Percentiles rank a stretch among this genome's conserved stretches.
phyloP scores from a whole-genome alignment of 1,284 basidiomycete species.

The Psilocybe mexicana region DNA sequence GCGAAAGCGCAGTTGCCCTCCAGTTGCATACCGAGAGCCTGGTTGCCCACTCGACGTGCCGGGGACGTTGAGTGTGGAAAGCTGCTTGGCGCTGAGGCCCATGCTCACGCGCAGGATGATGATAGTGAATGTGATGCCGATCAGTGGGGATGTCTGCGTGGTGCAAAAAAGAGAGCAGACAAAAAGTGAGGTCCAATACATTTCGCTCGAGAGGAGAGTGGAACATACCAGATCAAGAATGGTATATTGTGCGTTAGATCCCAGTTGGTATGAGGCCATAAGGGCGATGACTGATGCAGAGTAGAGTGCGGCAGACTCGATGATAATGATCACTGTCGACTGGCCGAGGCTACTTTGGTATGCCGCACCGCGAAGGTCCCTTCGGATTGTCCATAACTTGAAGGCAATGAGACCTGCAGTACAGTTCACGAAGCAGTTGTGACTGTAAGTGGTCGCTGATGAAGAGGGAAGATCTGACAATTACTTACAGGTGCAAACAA shows the following conservation, averaged over 20 bases:
- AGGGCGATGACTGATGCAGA: neutral
- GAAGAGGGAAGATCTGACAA: neutral
- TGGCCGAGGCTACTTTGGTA: neutral
- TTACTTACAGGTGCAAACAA: constrained; percentile 3
- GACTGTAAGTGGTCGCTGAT: neutral
- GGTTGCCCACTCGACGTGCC: neutral
- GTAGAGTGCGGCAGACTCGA: constrained; percentile 5
- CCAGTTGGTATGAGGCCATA: constrained; percentile 4
- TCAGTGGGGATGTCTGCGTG: constrained; percentile 6
- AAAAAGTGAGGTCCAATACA: too few species aligned
- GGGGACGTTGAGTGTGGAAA: neutral
- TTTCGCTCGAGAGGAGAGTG: too few species aligned
- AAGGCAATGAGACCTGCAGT: neutral
- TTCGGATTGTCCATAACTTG: neutral
- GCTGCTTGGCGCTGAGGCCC: constrained; percentile 7
- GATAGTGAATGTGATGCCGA: constrained; percentile 9
- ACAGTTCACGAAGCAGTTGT: neutral
- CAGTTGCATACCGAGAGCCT: too few species aligned
- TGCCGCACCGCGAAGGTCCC: neutral
- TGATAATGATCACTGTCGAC: constrained; percentile 4
- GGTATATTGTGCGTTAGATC: constrained; percentile 4
- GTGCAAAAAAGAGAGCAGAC: too few species aligned
- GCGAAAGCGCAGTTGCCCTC: neutral
- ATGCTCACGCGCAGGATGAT: constrained; percentile 10
- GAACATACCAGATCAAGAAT: constrained; percentile 6